Percentiles rank a stretch among this genome's conserved stretches.
These are phyloP conservation scores for Gyrodon lividus DNA, from an alignment of 768 basidiomycete genomes.

Conservation along the genomic window DNA sequence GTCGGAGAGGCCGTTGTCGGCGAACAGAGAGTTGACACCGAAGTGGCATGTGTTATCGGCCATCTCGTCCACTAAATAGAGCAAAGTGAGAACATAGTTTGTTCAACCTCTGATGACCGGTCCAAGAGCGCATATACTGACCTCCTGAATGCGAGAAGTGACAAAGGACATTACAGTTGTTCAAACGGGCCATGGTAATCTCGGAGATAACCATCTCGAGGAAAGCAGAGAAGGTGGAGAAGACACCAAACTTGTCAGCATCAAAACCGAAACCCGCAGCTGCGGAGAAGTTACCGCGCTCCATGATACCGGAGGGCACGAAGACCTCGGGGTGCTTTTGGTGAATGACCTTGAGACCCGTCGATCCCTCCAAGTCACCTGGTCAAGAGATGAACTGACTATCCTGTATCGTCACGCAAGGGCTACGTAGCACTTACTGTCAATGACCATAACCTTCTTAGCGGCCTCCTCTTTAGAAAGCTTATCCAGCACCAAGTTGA, in stretches of 20 bases:
- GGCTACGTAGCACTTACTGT: constrained; percentile 48
- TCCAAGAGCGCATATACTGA: constrained; percentile 31
- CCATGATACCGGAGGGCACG: constrained; percentile 83
- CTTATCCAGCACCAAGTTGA: constrained; percentile 72
- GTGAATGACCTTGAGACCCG: constrained; percentile 84
- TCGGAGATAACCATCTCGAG: constrained; percentile 90
- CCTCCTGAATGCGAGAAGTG: constrained; percentile 91
- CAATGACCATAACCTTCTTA: constrained; percentile 83
- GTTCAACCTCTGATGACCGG: background rate
- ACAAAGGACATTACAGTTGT: constrained; percentile 82
- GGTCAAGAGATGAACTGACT: background rate
- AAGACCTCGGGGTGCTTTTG: constrained; percentile 90
- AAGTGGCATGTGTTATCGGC: constrained; percentile 63
- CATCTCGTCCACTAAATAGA: constrained; percentile 62
- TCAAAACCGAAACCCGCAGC: constrained; percentile 88
- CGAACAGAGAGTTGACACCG: constrained; percentile 83
- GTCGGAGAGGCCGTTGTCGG: constrained; percentile 84
- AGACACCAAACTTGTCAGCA: constrained; percentile 78
- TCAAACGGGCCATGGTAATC: constrained; percentile 89
- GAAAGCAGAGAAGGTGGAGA: constrained; percentile 91
- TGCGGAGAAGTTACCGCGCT: constrained; percentile 79
- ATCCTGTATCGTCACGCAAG: background rate
- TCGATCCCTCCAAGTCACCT: constrained; percentile 88
- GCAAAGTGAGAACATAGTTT: background rate
- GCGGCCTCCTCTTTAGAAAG: constrained; percentile 74